These are phyloP conservation scores for Citrus unshiu DNA, from an alignment of 345 rosid genomes.

Conservation along the genomic window DNA sequence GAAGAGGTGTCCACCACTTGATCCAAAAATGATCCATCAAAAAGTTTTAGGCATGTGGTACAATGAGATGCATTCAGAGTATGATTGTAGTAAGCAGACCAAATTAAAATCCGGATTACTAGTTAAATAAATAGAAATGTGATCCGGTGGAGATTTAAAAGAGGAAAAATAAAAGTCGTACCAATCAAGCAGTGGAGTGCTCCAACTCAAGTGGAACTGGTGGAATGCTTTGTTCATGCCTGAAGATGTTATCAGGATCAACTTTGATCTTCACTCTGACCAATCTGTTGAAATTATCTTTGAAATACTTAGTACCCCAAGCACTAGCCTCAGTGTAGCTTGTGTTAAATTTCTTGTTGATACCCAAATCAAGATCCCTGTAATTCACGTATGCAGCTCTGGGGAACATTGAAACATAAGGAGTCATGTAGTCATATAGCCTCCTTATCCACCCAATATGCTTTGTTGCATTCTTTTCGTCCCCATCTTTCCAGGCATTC, in stretches of 20 bases:
- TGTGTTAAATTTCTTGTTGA: not conserved
- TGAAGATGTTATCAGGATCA: constrained; percentile 10
- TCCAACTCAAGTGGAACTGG: not conserved
- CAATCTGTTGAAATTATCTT: constrained; percentile 12
- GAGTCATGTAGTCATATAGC: constrained; percentile 13
- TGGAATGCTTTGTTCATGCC: constrained; percentile 2
- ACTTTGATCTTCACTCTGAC: constrained; percentile 7
- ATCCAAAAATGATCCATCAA: too few relatives aligned
- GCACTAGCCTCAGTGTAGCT: not conserved
- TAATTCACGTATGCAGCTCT: not conserved
- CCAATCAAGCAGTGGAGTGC: not conserved
- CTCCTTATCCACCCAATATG: constrained; percentile 9
- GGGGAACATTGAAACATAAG: constrained; percentile 1
- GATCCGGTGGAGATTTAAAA: too few relatives aligned
- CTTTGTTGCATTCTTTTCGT: not conserved
- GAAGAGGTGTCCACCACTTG: too few relatives aligned
- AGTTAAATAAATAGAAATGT: too few relatives aligned
- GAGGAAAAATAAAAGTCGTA: too few relatives aligned
- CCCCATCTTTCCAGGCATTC: constrained; percentile 4
- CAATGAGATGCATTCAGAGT: too few relatives aligned
- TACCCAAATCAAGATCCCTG: not conserved
- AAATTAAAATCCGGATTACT: too few relatives aligned
- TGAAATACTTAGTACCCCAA: not conserved
- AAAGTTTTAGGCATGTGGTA: too few relatives aligned
- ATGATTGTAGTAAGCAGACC: too few relatives aligned